These are phyloP conservation scores for Skeletonema menzelii DNA, from an alignment of 108 stramenopile genomes.

Conservation along the genomic window DNA sequence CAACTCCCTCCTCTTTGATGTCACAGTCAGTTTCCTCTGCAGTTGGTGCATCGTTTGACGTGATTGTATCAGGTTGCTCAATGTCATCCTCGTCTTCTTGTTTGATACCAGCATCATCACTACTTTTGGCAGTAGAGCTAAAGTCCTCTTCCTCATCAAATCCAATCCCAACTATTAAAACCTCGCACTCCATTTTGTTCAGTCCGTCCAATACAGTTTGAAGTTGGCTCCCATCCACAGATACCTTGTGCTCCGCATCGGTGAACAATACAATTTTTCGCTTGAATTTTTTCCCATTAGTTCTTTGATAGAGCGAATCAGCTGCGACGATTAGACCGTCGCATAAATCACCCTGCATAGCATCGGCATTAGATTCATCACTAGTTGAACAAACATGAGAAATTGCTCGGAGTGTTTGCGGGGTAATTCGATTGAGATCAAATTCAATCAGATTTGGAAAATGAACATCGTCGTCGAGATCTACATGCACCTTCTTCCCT, in stretches of 20 bases:
- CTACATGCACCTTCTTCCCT: constrained; percentile 12
- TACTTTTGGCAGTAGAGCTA: background rate
- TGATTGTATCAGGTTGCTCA: background rate
- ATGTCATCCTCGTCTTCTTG: constrained; percentile 2
- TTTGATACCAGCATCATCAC: constrained; percentile 3
- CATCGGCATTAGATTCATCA: constrained; percentile 1
- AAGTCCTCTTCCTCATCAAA: constrained; percentile 40
- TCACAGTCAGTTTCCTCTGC: constrained; percentile 5
- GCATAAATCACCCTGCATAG: constrained; percentile 57
- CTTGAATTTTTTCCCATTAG: constrained; percentile 54
- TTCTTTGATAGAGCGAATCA: constrained; percentile 64
- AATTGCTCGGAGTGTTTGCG: constrained; percentile 51
- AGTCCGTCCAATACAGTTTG: constrained; percentile 58
- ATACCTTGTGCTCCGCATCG: constrained; percentile 75
- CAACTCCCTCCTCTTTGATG: constrained; percentile 12
- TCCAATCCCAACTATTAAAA: constrained; percentile 69
- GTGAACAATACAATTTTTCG: constrained; percentile 76
- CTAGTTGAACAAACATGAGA: constrained; percentile 42
- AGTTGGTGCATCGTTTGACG: constrained; percentile 9
- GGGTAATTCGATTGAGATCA: constrained; percentile 49
- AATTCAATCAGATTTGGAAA: constrained; percentile 77
- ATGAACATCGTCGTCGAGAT: constrained; percentile 28
- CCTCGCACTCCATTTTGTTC: constrained; percentile 57
- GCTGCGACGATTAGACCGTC: constrained; percentile 80
- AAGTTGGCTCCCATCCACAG: constrained; percentile 54